These are phyloP conservation scores for Saprolegnia diclina DNA, from an alignment of 352 stramenopile genomes.

Conservation along the genomic window DNA sequence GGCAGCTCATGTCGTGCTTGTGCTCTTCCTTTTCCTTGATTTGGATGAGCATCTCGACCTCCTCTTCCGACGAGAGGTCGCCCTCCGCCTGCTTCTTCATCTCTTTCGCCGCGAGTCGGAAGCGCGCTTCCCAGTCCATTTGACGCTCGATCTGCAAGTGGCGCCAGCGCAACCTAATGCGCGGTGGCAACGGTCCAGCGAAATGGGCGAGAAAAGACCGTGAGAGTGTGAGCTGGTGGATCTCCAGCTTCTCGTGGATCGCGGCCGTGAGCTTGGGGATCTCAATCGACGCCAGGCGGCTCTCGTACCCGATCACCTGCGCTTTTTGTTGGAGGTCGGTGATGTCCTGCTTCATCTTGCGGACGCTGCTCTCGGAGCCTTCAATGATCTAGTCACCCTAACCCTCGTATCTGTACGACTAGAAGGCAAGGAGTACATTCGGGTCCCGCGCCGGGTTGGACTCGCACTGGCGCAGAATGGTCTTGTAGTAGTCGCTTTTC, in stretches of 20 bases:
- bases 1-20: constrained; percentile 59
- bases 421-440: constrained; percentile 30
- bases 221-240: constrained; percentile 55
- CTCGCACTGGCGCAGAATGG: constrained; percentile 73
- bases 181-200: background rate
- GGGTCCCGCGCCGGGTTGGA: constrained; percentile 64
- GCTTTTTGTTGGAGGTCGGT: constrained; percentile 62
- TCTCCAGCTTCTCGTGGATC: constrained; percentile 30
- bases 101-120: constrained; percentile 20
- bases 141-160: constrained; percentile 58
- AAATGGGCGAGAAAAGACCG: constrained; percentile 21
- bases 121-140: constrained; percentile 26
- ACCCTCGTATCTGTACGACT: no score
- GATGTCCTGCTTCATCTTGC: constrained; percentile 59
- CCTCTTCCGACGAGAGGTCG: constrained; percentile 21
- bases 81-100: constrained; percentile 28
- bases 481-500: constrained; percentile 75
- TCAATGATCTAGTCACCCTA: constrained; percentile 42
- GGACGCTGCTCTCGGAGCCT: constrained; percentile 49
- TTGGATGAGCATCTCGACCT: constrained; percentile 46
- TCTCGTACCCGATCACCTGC: constrained; percentile 67
- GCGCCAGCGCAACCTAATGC: constrained; percentile 44
- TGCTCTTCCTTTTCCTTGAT: constrained; percentile 71
- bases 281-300: constrained; percentile 48
- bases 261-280: constrained; percentile 36